Base-by-base conservation (phyloP, 2,329 filamentous ascomycete genomes). In the Paracoccidioides lutzii region DNA sequence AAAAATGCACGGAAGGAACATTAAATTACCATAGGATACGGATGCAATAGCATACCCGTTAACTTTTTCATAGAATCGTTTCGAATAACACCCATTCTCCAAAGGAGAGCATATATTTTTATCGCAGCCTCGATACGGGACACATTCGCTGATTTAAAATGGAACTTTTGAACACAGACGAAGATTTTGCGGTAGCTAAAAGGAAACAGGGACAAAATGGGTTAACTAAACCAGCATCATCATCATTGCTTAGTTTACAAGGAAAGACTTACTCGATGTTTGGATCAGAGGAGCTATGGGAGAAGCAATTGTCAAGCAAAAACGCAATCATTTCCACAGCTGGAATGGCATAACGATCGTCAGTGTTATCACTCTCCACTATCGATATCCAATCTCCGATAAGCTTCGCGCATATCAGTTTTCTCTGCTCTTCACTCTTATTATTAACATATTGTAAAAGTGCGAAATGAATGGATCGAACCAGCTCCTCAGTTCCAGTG, bases 91-190 rank as follows among this genome's bases (percentile, higher is more conserved):
- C 74, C 70, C n/a, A 78, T 67, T n/a, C 69, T 66, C 3, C 82
- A 81, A 32, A 95, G 71, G 0, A 82, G 82, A 2, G 83, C 81
- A 69, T 96, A 97, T 10, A 93, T 80, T 64, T 84, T 85, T 58
- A 94, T 75, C 28, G 87, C 88, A 0, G 88, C 86, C 66, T 88
- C 81, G 1, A 97, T 77, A 68, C 93, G 91, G 52, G 84, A 81
- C 45, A 95, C 81, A 67, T 88, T 93, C 22, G 85, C 82, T 0
- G 85, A 87, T 71, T 90, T 91, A 74, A 87, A 90, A 60, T 90
- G 87, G 0, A 87, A 80, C 69, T 85, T 89, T 65, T 94, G 88
- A 3, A 85, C 81, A 40, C 82, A 75, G 5, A 83, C 75, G 57
- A 90, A 88, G 3, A 95, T 71, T 5, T 69, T 76, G 58, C 81